Conservation (phyloP, 371 early-diverging fungal genomes). For the Sporodiniella umbellata region DNA sequence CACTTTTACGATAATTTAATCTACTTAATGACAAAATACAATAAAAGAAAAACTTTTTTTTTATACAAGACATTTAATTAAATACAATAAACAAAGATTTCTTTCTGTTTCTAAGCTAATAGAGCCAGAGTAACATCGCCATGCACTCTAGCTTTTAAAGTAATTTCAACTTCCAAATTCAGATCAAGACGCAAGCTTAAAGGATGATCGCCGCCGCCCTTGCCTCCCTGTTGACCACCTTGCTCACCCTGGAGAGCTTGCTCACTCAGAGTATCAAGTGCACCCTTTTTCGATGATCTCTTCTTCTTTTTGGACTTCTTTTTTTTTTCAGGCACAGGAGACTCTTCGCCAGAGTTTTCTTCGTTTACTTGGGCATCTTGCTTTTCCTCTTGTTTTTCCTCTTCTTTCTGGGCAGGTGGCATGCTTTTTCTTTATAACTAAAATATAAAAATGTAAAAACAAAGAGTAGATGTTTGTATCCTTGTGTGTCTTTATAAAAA, state of each 20-base stretch:
- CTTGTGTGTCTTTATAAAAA: constrained; percentile 9
- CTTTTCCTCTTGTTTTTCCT: neutral
- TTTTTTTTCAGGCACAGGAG: constrained; percentile 3
- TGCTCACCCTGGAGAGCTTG: neutral
- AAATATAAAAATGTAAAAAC: too few species aligned
- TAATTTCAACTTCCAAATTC: constrained; percentile 34
- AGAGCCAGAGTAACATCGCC: constrained; percentile 27
- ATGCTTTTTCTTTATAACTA: neutral
- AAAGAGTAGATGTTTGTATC: neutral
- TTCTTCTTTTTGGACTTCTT: constrained; percentile 11
- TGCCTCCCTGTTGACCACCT: neutral
- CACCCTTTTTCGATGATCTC: constrained; percentile 16
- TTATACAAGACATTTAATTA: neutral
- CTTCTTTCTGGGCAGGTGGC: constrained; percentile 14
- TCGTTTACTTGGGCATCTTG: constrained; percentile 7
- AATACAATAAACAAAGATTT: too few species aligned
- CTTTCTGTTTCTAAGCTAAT: too few species aligned
- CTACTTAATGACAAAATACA: constrained; percentile 1
- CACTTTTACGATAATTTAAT: constrained; percentile 21
- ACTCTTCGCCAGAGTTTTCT: constrained; percentile 2
- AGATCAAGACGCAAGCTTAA: constrained; percentile 33
- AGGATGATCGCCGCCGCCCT: constrained; percentile 9
- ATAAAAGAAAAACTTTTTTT: neutral
- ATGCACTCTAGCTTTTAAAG: constrained; percentile 27
- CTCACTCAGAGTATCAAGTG: constrained; percentile 4